phyloP scores from a whole-genome alignment of 2,329 filamentous ascomycete species.

The Xylariaceae sp. region DNA sequence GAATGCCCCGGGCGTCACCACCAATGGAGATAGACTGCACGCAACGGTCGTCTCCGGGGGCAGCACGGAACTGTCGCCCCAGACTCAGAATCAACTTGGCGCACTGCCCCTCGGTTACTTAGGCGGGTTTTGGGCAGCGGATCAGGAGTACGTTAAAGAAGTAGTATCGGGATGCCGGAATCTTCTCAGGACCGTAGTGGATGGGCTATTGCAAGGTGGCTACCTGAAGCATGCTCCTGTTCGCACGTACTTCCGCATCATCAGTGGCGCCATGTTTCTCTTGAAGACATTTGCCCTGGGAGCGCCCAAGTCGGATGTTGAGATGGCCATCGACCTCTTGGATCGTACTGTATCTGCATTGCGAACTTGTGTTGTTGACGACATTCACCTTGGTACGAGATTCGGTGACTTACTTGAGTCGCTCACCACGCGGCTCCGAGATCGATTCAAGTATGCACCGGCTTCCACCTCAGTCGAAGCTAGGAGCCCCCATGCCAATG shows the following conservation, averaged over 20 bases:
- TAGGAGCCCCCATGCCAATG: constrained; percentile 35
- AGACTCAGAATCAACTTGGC: constrained; percentile 61
- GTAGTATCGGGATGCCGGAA: constrained; percentile 75
- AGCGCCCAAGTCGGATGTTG: constrained; percentile 72
- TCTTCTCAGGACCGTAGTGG: constrained; percentile 71
- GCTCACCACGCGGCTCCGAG: constrained; percentile 67
- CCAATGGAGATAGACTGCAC: constrained; percentile 31
- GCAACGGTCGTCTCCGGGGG: constrained; percentile 32
- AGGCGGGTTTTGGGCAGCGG: constrained; percentile 59
- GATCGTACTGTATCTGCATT: constrained; percentile 70
- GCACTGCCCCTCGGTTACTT: constrained; percentile 60
- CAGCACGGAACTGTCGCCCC: constrained; percentile 50
- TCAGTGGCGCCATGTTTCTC: constrained; percentile 79
- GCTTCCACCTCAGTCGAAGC: constrained; percentile 37
- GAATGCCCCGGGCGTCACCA: constrained; percentile 49
- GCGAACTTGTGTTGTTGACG: constrained; percentile 75
- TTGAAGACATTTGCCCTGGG: constrained; percentile 81
- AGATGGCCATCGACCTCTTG: constrained; percentile 70
- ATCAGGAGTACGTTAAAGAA: constrained; percentile 70
- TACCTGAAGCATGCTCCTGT: constrained; percentile 81
- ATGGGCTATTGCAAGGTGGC: constrained; percentile 67
- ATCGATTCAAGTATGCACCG: constrained; percentile 67
- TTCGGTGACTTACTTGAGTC: constrained; percentile 81
- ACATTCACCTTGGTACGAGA: constrained; percentile 78
- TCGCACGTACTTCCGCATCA: constrained; percentile 81